Evolutionary conservation across 139 green algal species (phyloP), one percentile per base, ranked within the genome.

Genomic region (Trebouxia sp.): DNA sequence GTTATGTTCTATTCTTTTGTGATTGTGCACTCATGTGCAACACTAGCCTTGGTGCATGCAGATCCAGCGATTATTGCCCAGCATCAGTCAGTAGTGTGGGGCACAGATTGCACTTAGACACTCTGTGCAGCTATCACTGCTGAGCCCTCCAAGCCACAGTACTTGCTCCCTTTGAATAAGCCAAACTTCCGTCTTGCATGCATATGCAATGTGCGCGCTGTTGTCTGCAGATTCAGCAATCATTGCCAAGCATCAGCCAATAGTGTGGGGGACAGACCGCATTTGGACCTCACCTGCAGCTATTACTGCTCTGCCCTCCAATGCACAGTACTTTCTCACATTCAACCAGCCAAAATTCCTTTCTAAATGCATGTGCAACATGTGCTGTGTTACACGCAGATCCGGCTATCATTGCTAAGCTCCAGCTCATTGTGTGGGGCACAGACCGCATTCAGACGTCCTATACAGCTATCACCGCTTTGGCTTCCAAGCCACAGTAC

Each of bases 301-400:
- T 30, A 69, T 69, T 1, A 69, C 9, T 0, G 20, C 28, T 1
- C 9, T 69, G 24, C 58, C 58, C 9, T 41, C 11, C 7, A 41
- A 42, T 14, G 58, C 58, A 28, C 39, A 41, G 58, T 42, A 41
- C 28, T 30, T 69, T 26, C 8, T 69, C 8, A 69, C 30, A 20
- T 69, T 69, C 58, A 69, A 69, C 41, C 30, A 69, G 30, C 58
- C 58, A 28, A 69, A 69, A n/a, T n/a, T n/a, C n/a, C n/a, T n/a
- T n/a, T n/a, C n/a, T n/a, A n/a, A n/a, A n/a, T n/a, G n/a, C n/a
- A n/a, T n/a, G n/a, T n/a, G n/a, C 55, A 65, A 12, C 53, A 65
- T 65, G 55, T 65, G 55, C 6, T 17, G 2, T 53, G 47, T 14
- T 65, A 20, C 35, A 26, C 41, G 30, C 58, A 69, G 58, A 69